Base-by-base conservation (phyloP, 140 eudicot genomes). In the Cichorium intybus region DNA sequence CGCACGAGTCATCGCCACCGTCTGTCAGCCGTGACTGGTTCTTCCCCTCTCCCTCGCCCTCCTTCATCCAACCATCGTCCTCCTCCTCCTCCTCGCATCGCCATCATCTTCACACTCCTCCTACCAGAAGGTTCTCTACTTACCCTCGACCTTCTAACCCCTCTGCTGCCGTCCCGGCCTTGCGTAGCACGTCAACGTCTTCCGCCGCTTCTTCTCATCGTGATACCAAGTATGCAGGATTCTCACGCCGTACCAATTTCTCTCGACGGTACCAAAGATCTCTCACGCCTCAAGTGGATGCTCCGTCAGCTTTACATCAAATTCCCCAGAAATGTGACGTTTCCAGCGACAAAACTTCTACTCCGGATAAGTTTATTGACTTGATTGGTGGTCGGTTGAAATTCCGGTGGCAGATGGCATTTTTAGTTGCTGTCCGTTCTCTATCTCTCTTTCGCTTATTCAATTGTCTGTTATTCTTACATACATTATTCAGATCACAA, bases 11-110 rank as follows among this genome's bases (percentile, higher is more conserved):
- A 54, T 68, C 82, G 10, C 53, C 79, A 50, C 64, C 84, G 2
- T 60, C 71, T 37, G 33, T 60, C 62, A 79, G 64, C 77, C 74
- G 92, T 0, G 92, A 85, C 85, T 85, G 92, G 92, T 72, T 85
- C 54, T 85, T 78, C 78, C 92, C 87, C 5, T 76, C 86, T 18
- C 81, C 81, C 7, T 70, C 86, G 0, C 81, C 83, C 15, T 75
- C 86, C 21, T 79, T 79, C 76, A 12, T 58, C 31, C 79, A 68
- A 14, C 49, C 49, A 7, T n/a, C n/a, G n/a, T 43, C 31, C 56
- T 56, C 81, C 17, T 41, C 74, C 63, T 24, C 62, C 57, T 1
- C 55, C 64, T 20, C 63, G 12, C 71, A 35, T 3, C 74, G 68
- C 2, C 71, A 43, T 14, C 75, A 66, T 47, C 68, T 56, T 17